phyloP scores from a whole-genome alignment of 805 yeast genomes.

The Saturnispora zaruensis region DNA sequence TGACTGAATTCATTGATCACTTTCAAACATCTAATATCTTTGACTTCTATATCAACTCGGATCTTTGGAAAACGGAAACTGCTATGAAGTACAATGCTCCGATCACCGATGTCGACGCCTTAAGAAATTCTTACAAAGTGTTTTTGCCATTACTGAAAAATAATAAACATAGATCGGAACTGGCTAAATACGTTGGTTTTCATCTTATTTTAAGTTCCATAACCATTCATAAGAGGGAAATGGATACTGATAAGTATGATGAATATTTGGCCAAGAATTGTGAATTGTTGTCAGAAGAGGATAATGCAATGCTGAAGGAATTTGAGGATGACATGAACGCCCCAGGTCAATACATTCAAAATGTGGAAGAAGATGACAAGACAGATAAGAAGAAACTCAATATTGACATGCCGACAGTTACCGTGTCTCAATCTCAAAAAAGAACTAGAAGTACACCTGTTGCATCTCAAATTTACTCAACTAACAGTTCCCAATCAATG shows the following conservation, averaged over 20 bases:
- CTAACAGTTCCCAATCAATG: conserved; percentile 6
- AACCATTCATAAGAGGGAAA: conserved; percentile 3
- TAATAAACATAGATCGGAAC: neutral
- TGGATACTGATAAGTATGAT: neutral
- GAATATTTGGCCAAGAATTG: neutral
- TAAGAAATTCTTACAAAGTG: neutral
- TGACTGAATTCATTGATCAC: conserved; percentile 6
- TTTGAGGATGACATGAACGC: conserved; percentile 13
- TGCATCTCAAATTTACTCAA: conserved; percentile 5
- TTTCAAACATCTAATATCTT: conserved; percentile 4
- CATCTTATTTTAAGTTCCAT: conserved; percentile 9
- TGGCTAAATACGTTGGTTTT: conserved; percentile 6
- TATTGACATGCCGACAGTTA: neutral
- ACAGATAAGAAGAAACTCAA: neutral
- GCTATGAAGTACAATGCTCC: conserved; percentile 1
- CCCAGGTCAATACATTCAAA: conserved; percentile 7
- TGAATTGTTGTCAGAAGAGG: conserved; percentile 6
- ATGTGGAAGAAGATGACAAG: conserved; percentile 5
- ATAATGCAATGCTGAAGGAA: conserved; percentile 5
- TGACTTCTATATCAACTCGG: conserved; percentile 2
- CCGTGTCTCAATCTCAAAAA: conserved; percentile 5
- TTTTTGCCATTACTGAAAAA: conserved; percentile 1
- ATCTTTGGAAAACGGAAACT: conserved; percentile 3
- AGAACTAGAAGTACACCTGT: neutral
- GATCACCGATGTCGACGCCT: neutral